Evolutionary conservation across 2,329 filamentous ascomycete species (phyloP).

Genomic region (Calonectria fujianensis): DNA sequence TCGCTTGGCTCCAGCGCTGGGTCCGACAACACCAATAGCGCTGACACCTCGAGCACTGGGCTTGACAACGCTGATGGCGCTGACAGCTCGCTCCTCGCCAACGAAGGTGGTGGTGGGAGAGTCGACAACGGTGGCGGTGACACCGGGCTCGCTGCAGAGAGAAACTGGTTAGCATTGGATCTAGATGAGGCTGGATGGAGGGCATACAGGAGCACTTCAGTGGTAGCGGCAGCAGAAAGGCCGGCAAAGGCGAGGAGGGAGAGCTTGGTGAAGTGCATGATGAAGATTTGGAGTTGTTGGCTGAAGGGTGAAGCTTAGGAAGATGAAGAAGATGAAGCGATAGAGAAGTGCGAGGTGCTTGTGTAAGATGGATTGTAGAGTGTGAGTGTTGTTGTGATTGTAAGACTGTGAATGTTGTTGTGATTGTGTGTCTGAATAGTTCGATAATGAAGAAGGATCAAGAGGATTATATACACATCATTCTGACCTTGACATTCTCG

Average conservation of each 20-base stretch:
- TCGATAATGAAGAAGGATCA: not conserved
- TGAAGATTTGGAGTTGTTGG: slow-evolving; percentile 24
- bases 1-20: not conserved
- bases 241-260: slow-evolving; percentile 47
- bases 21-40: not conserved
- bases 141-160: not conserved
- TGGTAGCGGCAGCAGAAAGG: not conserved
- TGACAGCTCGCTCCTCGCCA: not conserved
- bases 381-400: not conserved
- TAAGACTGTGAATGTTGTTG: not conserved
- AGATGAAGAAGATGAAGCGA: not conserved
- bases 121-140: not conserved
- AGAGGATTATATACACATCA: slow-evolving; percentile 11
- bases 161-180: not conserved
- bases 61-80: not conserved
- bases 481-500: not conserved
- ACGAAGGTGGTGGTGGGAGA: not conserved
- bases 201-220: not conserved
- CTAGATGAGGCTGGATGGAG: too few species aligned
- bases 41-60: not conserved
- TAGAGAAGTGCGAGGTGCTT: not conserved
- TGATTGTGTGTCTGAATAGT: slow-evolving; percentile 6
- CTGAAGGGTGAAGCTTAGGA: not conserved
- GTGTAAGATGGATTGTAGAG: not conserved
- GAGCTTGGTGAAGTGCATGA: slow-evolving; percentile 53